A percentile compares a stretch with the other conserved stretches of the same genome.
Evolutionary conservation across 2,329 filamentous ascomycete genomes (phyloP).

Genomic region (Pseudogymnoascus pannorum): DNA sequence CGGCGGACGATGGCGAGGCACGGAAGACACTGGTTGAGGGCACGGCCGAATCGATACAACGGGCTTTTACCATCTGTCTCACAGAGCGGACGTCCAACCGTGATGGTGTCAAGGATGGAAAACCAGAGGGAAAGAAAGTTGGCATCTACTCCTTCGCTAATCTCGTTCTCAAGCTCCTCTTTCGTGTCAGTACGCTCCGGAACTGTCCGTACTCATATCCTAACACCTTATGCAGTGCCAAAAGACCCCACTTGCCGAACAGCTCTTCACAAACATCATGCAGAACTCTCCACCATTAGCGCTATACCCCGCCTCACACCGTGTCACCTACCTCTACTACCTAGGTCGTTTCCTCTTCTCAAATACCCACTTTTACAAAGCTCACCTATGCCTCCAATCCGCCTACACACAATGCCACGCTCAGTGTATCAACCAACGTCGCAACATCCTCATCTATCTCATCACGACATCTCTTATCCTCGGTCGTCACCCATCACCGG

Average conservation of each 20-base stretch:
- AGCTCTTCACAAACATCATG: constrained; percentile 83
- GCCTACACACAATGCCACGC: constrained; percentile 73
- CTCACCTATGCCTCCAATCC: constrained; percentile 65
- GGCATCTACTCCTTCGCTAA: constrained; percentile 92
- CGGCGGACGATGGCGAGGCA: constrained; percentile 49
- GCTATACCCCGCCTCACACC: constrained; percentile 76
- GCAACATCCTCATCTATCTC: constrained; percentile 74
- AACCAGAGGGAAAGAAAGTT: constrained; percentile 74
- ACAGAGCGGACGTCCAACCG: constrained; percentile 67
- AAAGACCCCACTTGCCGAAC: constrained; percentile 75
- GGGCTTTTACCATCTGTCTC: constrained; percentile 84
- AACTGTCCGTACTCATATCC: neutral
- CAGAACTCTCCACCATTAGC: constrained; percentile 73
- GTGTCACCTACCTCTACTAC: constrained; percentile 91
- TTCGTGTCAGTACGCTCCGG: constrained; percentile 52
- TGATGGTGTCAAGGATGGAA: constrained; percentile 46
- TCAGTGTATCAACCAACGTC: constrained; percentile 68
- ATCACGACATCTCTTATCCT: constrained; percentile 77
- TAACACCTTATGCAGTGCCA: constrained; percentile 47
- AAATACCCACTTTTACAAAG: constrained; percentile 74
- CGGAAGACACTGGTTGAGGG: constrained; percentile 76
- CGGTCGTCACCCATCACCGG: constrained; percentile 67
- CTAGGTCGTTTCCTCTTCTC: constrained; percentile 85
- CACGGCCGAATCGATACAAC: constrained; percentile 81
- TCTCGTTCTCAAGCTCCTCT: constrained; percentile 78